Evolutionary conservation across 2,329 filamentous ascomycete species (phyloP), one percentile per base, ranked within the genome.

Genomic region (Ceratocystiopsis brevicomis): DNA sequence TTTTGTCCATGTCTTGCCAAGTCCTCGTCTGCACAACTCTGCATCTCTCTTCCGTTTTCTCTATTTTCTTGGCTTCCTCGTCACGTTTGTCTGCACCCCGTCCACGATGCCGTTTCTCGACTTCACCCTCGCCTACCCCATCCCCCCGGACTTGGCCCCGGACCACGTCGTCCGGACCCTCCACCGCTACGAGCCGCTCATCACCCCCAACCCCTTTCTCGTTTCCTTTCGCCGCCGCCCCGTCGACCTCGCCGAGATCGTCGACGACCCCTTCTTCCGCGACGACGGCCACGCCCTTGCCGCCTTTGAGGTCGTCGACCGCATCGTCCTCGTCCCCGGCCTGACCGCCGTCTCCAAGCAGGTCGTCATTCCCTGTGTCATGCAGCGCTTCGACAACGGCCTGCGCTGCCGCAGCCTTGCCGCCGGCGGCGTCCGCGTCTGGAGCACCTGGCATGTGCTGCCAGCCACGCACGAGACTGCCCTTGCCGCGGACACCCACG

Each of bases 351-450:
- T 52, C 21, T 51, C 51, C 39, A 65, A 61, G 50, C 58, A 60
- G 32, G 56, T 68, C 35, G 50, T 49, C 42, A 61, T 67, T 45
- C 60, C 60, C 5, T 62, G 61, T 47, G 57, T 64, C 25, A 65
- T 67, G 47, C 65, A 68, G 51, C 56, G 53, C 46, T 58, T 62
- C 32, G 54, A 56, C 18, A 52, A 56, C 34, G 65, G 65, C 40
- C 53, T 64, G 30, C 58, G 65, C n/a, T 60, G 60, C 43, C 57
- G 65, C 36, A 64, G 61, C 40, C 55, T 62, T 37, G 63, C 64
- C 5, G 55, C 59, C 3, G 63, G 56, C 19, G 64, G 64, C 35
- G 63, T 67, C 18, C 54, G 56, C 15, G 59, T 68, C 42, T 60
- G 65, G 55, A 61, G 57, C 45, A 54, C 54, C 18, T 61, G 59